Percentiles rank a stretch among this genome's conserved stretches.
phyloP scores from a whole-genome alignment of 1,284 basidiomycete species.

The Peniophora sp. region DNA sequence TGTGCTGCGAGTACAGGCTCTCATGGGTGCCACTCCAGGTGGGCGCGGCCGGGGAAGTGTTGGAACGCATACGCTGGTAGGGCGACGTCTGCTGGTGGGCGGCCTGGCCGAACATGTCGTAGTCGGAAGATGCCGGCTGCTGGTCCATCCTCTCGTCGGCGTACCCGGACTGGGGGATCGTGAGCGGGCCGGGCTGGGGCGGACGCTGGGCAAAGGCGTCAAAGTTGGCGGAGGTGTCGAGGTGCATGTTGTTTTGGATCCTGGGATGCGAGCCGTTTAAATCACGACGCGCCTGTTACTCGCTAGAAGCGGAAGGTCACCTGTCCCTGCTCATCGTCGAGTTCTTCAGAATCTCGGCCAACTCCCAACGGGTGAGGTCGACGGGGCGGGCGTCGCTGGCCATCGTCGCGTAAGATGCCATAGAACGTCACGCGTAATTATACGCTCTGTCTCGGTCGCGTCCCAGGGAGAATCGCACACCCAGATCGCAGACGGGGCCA shows the following conservation, averaged over 20 bases:
- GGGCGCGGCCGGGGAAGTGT: slow-evolving; percentile 58
- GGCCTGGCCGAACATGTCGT: slow-evolving; percentile 52
- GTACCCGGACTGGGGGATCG: slow-evolving; percentile 13
- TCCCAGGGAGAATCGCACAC: too few species aligned
- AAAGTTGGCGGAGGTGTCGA: slow-evolving; percentile 40
- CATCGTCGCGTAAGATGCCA: slow-evolving; percentile 3
- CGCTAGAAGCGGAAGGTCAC: slow-evolving; percentile 47
- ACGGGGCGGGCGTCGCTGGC: slow-evolving; percentile 7
- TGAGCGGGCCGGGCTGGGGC: slow-evolving; percentile 16
- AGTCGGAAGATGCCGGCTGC: slow-evolving; percentile 29
- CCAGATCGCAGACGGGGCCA: too few species aligned
- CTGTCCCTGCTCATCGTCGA: slow-evolving; percentile 29
- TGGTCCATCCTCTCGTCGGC: slow-evolving; percentile 9
- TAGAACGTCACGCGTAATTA: too few species aligned
- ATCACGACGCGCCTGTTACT: not conserved
- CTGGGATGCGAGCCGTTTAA: slow-evolving; percentile 20
- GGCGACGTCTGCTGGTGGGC: slow-evolving; percentile 34
- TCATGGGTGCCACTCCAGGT: slow-evolving; percentile 47
- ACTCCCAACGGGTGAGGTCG: slow-evolving; percentile 15
- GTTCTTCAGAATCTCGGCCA: slow-evolving; percentile 36
- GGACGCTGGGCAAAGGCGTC: slow-evolving; percentile 20
- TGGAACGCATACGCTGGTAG: slow-evolving; percentile 54
- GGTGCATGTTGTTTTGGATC: slow-evolving; percentile 28
- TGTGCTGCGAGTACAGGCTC: slow-evolving; percentile 43
- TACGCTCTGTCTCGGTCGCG: too few species aligned